These are phyloP conservation scores for Tolypocladium inflatum DNA, from an alignment of 2,329 filamentous ascomycete species.

Conservation along the genomic window DNA sequence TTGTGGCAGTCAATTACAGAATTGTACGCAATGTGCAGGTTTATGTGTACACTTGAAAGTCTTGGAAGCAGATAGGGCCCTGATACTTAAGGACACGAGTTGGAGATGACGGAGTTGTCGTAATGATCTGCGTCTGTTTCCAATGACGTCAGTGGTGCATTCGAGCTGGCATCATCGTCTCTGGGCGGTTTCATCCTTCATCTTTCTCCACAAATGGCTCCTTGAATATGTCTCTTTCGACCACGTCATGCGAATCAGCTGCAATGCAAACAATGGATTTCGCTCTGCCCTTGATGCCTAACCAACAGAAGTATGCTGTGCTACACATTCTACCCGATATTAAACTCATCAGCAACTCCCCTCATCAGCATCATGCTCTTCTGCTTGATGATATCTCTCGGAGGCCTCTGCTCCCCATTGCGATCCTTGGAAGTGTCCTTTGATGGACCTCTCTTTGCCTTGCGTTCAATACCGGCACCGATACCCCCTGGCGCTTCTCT, in stretches of 20 bases:
- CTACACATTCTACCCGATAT: constrained; percentile 42
- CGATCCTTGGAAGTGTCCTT: constrained; percentile 11
- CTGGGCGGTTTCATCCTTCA: neutral
- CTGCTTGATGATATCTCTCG: constrained; percentile 42
- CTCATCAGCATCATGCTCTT: constrained; percentile 58
- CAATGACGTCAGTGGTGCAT: neutral
- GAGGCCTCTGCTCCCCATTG: constrained; percentile 19
- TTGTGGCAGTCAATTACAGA: neutral
- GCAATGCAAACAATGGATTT: neutral
- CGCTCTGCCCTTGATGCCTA: neutral
- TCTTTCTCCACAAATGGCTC: neutral
- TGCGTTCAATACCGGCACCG: constrained; percentile 43
- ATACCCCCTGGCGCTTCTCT: constrained; percentile 84
- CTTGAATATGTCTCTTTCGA: neutral
- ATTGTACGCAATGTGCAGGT: neutral
- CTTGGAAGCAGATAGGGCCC: too few relatives aligned
- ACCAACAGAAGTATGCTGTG: neutral
- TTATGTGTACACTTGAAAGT: neutral
- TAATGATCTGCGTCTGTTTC: neutral
- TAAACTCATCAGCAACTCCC: constrained; percentile 57
- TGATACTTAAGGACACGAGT: neutral
- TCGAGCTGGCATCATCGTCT: neutral
- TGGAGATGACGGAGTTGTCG: neutral
- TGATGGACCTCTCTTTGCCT: constrained; percentile 27
- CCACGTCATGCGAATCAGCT: neutral